phyloP scores from a whole-genome alignment of 2,329 filamentous ascomycete species.

The Cladophialophora yegresii region DNA sequence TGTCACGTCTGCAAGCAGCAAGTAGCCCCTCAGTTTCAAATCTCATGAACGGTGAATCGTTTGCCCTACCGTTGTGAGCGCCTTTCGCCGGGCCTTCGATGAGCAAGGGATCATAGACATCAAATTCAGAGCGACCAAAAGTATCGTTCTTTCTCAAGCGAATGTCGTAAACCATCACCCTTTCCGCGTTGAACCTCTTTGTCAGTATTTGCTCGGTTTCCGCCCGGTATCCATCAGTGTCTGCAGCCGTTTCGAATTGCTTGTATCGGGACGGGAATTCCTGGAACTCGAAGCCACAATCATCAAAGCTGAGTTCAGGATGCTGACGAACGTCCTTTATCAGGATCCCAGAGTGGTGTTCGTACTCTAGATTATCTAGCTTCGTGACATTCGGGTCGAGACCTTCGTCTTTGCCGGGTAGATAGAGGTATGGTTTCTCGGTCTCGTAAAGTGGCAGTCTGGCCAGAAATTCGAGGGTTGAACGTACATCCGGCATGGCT shows the following conservation, averaged over 20 bases:
- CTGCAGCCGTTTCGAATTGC: not conserved
- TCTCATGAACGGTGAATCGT: not conserved
- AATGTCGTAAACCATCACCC: constrained; percentile 16
- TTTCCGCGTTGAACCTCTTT: constrained; percentile 10
- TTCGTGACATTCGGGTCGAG: constrained; percentile 10
- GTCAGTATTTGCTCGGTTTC: constrained; percentile 13
- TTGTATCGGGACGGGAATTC: not conserved
- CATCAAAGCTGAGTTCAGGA: constrained; percentile 8
- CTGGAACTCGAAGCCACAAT: constrained; percentile 18
- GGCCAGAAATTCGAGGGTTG: constrained; percentile 14
- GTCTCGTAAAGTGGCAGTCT: constrained; percentile 11
- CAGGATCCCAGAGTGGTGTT: constrained; percentile 2
- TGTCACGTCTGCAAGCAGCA: not conserved
- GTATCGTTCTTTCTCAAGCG: constrained; percentile 13
- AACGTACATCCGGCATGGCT: constrained; percentile 4
- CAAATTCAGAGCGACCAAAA: constrained; percentile 14
- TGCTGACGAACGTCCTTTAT: constrained; percentile 13
- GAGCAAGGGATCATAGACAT: constrained; percentile 18
- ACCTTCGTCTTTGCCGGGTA: constrained; percentile 13
- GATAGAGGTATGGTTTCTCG: constrained; percentile 21
- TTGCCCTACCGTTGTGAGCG: constrained; percentile 20
- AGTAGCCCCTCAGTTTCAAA: not conserved
- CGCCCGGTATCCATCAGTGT: constrained; percentile 4
- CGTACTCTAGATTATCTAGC: constrained; percentile 19
- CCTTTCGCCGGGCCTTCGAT: constrained; percentile 19